Conservation (phyloP, 1,284 basidiomycete genomes). For the Cryptococcus floricola region DNA sequence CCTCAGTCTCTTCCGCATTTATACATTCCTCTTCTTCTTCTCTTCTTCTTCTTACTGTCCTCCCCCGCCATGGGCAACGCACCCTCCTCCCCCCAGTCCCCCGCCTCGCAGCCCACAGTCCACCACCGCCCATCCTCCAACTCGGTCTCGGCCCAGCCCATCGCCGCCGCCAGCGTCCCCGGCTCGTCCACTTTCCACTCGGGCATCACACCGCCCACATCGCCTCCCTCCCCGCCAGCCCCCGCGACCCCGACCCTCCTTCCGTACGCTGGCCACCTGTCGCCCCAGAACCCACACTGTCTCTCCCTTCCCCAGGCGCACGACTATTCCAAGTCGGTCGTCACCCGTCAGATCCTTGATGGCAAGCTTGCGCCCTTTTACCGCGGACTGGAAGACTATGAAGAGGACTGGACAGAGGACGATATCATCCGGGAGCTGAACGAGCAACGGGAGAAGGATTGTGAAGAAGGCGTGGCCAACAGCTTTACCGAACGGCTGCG, state of each 20-base stretch:
- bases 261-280: conserved; percentile 64
- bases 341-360: conserved; percentile 79
- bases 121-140: conserved; percentile 2
- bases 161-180: not conserved
- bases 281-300: conserved; percentile 86
- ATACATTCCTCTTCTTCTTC: not conserved
- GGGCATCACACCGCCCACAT: conserved; percentile 30
- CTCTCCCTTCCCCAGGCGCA: conserved; percentile 56
- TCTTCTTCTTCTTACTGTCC: not conserved
- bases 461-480: conserved; percentile 36
- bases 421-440: conserved; percentile 58
- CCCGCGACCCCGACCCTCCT: conserved; percentile 60
- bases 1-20: not conserved
- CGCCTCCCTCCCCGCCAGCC: conserved; percentile 49
- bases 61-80: conserved; percentile 36
- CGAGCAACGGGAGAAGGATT: conserved; percentile 37
- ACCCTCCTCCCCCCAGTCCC: conserved; percentile 21
- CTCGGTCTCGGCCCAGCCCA: conserved; percentile 9
- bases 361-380: conserved; percentile 93
- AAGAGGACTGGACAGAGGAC: conserved; percentile 76
- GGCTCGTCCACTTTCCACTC: conserved; percentile 23
- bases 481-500: conserved; percentile 30
- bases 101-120: conserved; percentile 4
- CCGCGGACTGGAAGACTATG: conserved; percentile 88
- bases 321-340: conserved; percentile 86